phyloP scores from a whole-genome alignment of 2,329 filamentous ascomycete species.

The Clathrospora elynae region DNA sequence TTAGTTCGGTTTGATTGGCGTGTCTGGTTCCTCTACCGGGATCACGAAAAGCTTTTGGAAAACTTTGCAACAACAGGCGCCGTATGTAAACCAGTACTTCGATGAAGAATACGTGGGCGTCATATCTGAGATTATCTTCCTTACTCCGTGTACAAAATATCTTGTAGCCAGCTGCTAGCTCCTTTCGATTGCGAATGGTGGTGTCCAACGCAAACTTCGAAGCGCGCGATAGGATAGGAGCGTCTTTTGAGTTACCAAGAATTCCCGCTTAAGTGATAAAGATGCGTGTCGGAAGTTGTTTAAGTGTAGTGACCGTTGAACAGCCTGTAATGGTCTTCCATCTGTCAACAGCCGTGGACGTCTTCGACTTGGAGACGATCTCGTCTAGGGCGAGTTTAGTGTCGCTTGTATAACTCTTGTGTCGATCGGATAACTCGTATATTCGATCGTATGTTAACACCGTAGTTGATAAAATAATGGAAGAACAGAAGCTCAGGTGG shows the following conservation, averaged over 20 bases:
- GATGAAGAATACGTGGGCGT: not conserved
- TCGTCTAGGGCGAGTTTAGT: not conserved
- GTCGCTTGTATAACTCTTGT: not conserved
- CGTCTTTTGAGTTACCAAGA: not conserved
- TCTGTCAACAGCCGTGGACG: not conserved
- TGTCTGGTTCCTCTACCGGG: too few relatives aligned
- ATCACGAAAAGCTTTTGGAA: not conserved
- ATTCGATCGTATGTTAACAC: not conserved
- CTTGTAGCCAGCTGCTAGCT: not conserved
- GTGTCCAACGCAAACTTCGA: not conserved
- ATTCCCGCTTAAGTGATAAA: not conserved
- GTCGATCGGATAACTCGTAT: not conserved
- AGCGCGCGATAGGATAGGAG: not conserved
- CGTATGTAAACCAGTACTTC: not conserved
- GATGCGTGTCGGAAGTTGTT: not conserved
- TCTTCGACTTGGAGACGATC: not conserved
- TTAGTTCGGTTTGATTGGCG: not conserved
- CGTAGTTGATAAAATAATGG: not conserved
- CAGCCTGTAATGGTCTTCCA: not conserved
- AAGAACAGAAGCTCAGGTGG: not conserved
- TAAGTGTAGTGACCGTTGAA: not conserved
- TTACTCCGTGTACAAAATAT: not conserved
- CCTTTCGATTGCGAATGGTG: not conserved
- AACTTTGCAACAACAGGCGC: not conserved
- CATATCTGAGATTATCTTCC: not conserved